Evolutionary conservation across 768 basidiomycete genomes (phyloP).

Genomic region (Sporobolomyces roseus): DNA sequence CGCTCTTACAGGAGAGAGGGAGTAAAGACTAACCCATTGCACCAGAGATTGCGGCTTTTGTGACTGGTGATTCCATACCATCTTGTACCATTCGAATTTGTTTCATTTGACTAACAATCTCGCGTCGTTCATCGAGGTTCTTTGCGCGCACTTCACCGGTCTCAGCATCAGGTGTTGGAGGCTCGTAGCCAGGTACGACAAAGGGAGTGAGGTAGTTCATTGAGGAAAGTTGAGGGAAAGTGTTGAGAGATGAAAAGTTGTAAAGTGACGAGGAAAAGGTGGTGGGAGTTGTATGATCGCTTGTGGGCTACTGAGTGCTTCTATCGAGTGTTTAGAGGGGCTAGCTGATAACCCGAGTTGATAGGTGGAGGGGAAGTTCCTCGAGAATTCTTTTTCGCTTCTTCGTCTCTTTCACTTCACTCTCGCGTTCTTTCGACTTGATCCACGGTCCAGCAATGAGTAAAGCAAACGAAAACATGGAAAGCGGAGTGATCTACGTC

Average conservation of each 20-base stretch:
- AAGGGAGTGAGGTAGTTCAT: conserved; percentile 37
- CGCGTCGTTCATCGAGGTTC: conserved; percentile 70
- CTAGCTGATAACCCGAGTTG: too few relatives aligned
- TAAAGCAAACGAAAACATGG: too few relatives aligned
- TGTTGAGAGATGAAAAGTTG: not conserved
- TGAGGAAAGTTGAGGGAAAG: not conserved
- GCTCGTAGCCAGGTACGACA: conserved; percentile 42
- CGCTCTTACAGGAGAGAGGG: not conserved
- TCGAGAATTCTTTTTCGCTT: too few relatives aligned
- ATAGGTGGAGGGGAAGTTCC: too few relatives aligned
- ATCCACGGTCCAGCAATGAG: too few relatives aligned
- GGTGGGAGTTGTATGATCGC: too few relatives aligned
- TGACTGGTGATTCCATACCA: conserved; percentile 80
- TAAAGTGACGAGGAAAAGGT: too few relatives aligned
- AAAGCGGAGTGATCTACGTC: too few relatives aligned
- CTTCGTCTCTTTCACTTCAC: too few relatives aligned
- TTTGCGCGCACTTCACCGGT: conserved; percentile 23
- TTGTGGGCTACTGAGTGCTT: too few relatives aligned
- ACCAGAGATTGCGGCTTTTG: conserved; percentile 76
- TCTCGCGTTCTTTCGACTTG: too few relatives aligned
- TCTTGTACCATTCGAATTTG: conserved; percentile 66
- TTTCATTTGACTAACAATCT: conserved; percentile 66
- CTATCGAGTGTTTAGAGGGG: too few relatives aligned
- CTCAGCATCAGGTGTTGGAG: conserved; percentile 15
- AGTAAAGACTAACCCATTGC: conserved; percentile 65